Percentiles rank a stretch among this genome's conserved stretches.
Evolutionary conservation across 2,329 filamentous ascomycete genomes (phyloP).

Genomic region (Rhynchosporium graminicola): DNA sequence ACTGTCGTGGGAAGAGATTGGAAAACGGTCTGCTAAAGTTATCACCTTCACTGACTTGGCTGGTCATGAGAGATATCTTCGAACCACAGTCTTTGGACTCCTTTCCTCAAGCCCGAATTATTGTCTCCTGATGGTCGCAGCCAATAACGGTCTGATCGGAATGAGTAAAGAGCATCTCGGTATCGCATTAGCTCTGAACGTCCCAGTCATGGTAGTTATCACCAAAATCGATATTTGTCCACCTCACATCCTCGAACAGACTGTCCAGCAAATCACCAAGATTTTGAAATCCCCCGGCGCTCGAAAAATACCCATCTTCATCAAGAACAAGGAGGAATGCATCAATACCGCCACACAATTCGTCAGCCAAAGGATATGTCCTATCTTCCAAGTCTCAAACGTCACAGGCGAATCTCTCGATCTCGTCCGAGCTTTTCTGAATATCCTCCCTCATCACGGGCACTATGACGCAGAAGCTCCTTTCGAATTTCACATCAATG

Average conservation of each 20-base stretch:
- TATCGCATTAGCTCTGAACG: conserved; percentile 90
- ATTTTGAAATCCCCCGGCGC: conserved; percentile 94
- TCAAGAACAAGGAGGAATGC: conserved; percentile 87
- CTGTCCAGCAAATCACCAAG: conserved; percentile 84
- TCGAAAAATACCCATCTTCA: conserved; percentile 92
- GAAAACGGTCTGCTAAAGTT: conserved; percentile 90
- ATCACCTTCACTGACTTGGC: conserved; percentile 96
- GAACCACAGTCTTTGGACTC: conserved; percentile 94
- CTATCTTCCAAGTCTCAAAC: conserved; percentile 97
- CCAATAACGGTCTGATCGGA: conserved; percentile 93
- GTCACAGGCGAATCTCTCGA: conserved; percentile 92
- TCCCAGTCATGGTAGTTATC: conserved; percentile 95
- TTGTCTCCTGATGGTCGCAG: conserved; percentile 96
- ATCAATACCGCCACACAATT: conserved; percentile 96
- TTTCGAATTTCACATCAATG: conserved; percentile 94
- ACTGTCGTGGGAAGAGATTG: conserved; percentile 97
- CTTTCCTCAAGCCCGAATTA: conserved; percentile 95
- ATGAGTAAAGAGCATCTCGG: conserved; percentile 99
- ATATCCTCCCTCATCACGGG: conserved; percentile 91
- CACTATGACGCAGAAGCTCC: conserved; percentile 86
- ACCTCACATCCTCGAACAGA: conserved; percentile 91
- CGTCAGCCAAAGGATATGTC: conserved; percentile 91
- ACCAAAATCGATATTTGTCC: conserved; percentile 99
- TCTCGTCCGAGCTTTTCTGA: conserved; percentile 87
- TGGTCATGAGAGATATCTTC: conserved; percentile 91